phyloP scores from a whole-genome alignment of 2,329 filamentous ascomycete species.

The Arthrobotrys entomopaga region DNA sequence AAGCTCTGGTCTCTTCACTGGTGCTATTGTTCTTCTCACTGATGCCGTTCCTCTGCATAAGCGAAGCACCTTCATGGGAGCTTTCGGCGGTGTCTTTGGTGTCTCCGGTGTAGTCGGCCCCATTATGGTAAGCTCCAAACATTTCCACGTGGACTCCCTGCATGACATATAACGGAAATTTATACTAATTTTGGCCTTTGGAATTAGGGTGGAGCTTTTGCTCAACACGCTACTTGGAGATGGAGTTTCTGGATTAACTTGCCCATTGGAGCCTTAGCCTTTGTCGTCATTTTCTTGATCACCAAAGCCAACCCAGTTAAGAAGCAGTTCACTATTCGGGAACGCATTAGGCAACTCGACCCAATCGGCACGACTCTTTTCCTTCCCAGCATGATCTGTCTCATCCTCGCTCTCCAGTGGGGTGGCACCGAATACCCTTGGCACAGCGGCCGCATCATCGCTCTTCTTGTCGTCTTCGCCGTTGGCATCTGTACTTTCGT shows the following conservation, averaged over 20 bases:
- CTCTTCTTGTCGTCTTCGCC: slow-evolving; percentile 68
- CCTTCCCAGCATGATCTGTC: slow-evolving; percentile 69
- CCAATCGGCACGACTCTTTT: slow-evolving; percentile 71
- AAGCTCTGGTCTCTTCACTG: slow-evolving; percentile 66
- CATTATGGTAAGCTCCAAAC: slow-evolving; percentile 34
- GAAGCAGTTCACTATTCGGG: slow-evolving; percentile 59
- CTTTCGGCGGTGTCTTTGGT: slow-evolving; percentile 65
- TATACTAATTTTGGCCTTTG: too few species aligned
- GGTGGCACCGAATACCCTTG: slow-evolving; percentile 69
- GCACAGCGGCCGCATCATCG: slow-evolving; percentile 67
- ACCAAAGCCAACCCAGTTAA: slow-evolving; percentile 61
- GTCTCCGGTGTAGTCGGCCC: slow-evolving; percentile 66
- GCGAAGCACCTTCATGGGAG: slow-evolving; percentile 59
- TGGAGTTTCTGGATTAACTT: slow-evolving; percentile 72
- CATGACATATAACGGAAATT: too few species aligned
- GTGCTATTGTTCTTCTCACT: slow-evolving; percentile 65
- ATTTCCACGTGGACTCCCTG: not conserved
- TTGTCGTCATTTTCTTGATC: slow-evolving; percentile 66
- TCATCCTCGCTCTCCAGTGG: slow-evolving; percentile 73
- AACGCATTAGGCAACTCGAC: slow-evolving; percentile 68
- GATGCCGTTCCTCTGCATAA: slow-evolving; percentile 59
- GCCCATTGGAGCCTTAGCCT: slow-evolving; percentile 67
- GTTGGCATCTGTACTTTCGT: slow-evolving; percentile 66
- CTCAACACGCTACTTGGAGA: slow-evolving; percentile 64
- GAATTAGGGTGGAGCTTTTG: slow-evolving; percentile 65